Conservation (phyloP, 495 filamentous ascomycete species). For the Xylaria flabelliformis region DNA sequence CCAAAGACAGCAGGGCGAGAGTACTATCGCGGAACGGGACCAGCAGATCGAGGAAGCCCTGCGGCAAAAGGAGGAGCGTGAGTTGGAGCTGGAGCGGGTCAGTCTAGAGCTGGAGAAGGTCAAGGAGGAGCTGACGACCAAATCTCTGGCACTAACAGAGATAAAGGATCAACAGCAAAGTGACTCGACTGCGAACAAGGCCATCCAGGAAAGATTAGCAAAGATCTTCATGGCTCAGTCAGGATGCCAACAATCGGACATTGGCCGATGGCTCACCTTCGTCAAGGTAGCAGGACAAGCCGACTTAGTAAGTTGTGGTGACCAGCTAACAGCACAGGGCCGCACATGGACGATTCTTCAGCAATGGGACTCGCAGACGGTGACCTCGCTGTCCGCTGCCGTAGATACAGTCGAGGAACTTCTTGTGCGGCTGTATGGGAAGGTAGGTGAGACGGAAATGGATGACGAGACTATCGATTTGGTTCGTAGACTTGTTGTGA, state of each 20-base stretch:
- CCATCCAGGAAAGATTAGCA: neutral
- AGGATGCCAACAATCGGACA: neutral
- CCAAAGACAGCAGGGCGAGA: no score
- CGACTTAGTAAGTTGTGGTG: neutral
- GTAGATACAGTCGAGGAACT: neutral
- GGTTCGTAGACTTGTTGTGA: neutral
- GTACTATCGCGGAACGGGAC: no score
- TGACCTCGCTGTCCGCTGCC: neutral
- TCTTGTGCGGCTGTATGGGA: neutral
- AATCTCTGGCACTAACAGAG: no score
- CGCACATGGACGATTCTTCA: neutral
- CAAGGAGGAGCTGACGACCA: no score
- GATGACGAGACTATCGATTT: neutral
- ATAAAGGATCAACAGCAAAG: no score
- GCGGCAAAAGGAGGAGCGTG: no score
- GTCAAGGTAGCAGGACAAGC: neutral
- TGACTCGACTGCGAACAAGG: neutral
- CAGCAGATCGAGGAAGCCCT: no score
- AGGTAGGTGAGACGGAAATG: neutral
- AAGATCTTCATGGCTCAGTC: neutral
- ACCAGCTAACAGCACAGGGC: neutral
- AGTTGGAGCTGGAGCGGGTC: no score
- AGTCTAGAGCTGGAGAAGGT: no score
- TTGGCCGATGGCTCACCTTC: neutral
- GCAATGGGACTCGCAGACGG: neutral